These are phyloP conservation scores for Saraca asoca DNA, from an alignment of 331 rosid genomes.

Conservation along the genomic window DNA sequence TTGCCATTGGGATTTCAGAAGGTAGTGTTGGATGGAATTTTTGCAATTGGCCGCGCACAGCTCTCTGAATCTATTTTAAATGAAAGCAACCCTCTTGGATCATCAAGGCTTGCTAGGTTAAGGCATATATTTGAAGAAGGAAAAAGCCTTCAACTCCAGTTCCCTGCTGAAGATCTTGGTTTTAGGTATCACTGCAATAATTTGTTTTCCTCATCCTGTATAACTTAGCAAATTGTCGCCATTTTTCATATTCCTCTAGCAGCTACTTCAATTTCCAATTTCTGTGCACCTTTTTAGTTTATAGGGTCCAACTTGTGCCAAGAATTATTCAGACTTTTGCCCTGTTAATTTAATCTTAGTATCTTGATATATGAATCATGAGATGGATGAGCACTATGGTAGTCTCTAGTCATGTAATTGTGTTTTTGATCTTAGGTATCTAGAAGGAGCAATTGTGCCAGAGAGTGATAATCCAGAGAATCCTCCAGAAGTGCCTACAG, in stretches of 20 bases:
- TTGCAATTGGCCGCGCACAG: slow-evolving; percentile 79
- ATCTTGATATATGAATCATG: slow-evolving; percentile 33
- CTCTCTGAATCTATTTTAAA: slow-evolving; percentile 67
- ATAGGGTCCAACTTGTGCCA: slow-evolving; percentile 24
- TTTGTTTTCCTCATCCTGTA: slow-evolving; percentile 20
- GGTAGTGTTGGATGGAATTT: slow-evolving; percentile 79
- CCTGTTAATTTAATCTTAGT: slow-evolving; percentile 10
- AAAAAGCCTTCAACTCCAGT: slow-evolving; percentile 93
- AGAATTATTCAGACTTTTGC: slow-evolving; percentile 20
- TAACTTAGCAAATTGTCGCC: slow-evolving; percentile 8
- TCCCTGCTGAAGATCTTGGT: slow-evolving; percentile 97
- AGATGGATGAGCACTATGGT: slow-evolving; percentile 21
- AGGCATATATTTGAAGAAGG: slow-evolving; percentile 86
- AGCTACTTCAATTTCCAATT: slow-evolving; percentile 16
- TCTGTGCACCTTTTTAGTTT: slow-evolving; percentile 11
- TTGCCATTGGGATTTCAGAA: slow-evolving; percentile 74
- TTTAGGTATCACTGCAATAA: slow-evolving; percentile 58
- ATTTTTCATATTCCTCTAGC: slow-evolving; percentile 4
- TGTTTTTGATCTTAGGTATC: slow-evolving; percentile 55
- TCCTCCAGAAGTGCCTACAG: slow-evolving; percentile 60
- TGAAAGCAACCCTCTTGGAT: slow-evolving; percentile 79
- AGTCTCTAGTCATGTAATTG: slow-evolving; percentile 40
- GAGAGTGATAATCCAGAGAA: slow-evolving; percentile 38
- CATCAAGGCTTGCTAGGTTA: slow-evolving; percentile 73
- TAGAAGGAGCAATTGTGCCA: slow-evolving; percentile 71